Evolutionary conservation across 768 basidiomycete genomes (phyloP), one percentile per base, ranked within the genome.

Genomic region (Agaricus blazei): DNA sequence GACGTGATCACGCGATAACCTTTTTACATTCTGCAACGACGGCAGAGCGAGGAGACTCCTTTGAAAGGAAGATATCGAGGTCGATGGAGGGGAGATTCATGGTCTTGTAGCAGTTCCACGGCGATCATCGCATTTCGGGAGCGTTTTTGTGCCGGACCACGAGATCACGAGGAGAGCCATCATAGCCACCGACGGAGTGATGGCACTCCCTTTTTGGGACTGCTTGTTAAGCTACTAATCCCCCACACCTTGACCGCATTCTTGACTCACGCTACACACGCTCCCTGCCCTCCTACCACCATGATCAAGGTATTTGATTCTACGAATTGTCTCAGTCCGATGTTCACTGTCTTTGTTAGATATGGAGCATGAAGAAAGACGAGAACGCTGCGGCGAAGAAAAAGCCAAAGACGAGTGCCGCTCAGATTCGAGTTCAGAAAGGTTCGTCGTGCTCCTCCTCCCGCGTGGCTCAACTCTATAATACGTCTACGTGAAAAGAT

Each of bases 351-450:
- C 3, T 28, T 27, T 55, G 12, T 43, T 59, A 99, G 97, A 98
- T 99, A 66, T 98, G 97, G 89, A 92, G 87, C 62, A 93, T 99
- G 89, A 98, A 98, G 86, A 98, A 98, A 87, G 91, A 88, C 65
- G 93, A 98, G 78, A 93, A 98, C 66, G 91, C 91, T 54, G 93
- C 94, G 52, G 87, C 92, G 5, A 98, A 93, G 89, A 96, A 85
- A 84, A 92, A 89, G 80, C 97, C 97, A 43, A 98, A 96, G 84
- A 97, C 93, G 44, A 93, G 91, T 66, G 96, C 97, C 14, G 97
- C 97, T 28, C 95, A 98, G 73, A 90, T 99, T 69, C 84, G 97
- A 55, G 96, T 99, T n/a, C 97, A 99, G 80, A 99, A 98, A 80
- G 97, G 97, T 93, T 58, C 56, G 75, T 61, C 26, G 34, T 34